Evolutionary conservation across 2,329 filamentous ascomycete species (phyloP).

Genomic region (Aspergillus sp.): DNA sequence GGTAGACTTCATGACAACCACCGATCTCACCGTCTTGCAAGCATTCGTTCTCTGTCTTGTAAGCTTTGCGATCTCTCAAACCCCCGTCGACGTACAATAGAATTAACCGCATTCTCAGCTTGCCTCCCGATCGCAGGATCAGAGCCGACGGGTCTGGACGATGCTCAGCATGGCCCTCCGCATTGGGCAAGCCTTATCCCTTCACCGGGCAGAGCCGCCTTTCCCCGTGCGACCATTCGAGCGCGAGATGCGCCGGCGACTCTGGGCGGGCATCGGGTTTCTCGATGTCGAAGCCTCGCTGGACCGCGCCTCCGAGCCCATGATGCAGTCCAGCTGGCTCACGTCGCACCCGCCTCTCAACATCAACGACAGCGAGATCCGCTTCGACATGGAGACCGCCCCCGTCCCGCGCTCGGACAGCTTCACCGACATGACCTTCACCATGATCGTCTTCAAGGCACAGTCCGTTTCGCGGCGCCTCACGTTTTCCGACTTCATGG

Average conservation of each 20-base stretch:
- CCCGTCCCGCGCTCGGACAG: conserved; percentile 15
- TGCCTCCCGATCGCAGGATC: conserved; percentile 25
- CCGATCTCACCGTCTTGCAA: conserved; percentile 32
- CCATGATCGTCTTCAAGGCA: conserved; percentile 22
- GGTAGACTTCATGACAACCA: conserved; percentile 30
- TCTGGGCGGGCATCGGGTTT: conserved; percentile 30
- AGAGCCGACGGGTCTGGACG: conserved; percentile 34
- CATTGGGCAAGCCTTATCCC: conserved; percentile 30
- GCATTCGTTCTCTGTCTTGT: conserved; percentile 33
- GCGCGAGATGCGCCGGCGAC: conserved; percentile 29
- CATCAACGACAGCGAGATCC: conserved; percentile 30
- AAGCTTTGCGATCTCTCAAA: background rate
- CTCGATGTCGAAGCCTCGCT: conserved; percentile 30
- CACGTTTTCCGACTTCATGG: conserved; percentile 24
- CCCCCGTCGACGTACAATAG: background rate
- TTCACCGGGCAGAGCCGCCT: conserved; percentile 27
- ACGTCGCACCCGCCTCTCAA: conserved; percentile 25
- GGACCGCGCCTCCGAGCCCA: conserved; percentile 33
- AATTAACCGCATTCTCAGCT: conserved; percentile 4
- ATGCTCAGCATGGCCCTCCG: conserved; percentile 33
- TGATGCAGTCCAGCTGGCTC: conserved; percentile 32
- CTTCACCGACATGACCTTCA: conserved; percentile 30
- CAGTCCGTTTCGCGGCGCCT: conserved; percentile 22
- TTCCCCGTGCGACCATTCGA: conserved; percentile 30
- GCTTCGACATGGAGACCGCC: conserved; percentile 20